Evolutionary conservation across 2,329 filamentous ascomycete genomes (phyloP).

Genomic region (Zasmidium cellare): DNA sequence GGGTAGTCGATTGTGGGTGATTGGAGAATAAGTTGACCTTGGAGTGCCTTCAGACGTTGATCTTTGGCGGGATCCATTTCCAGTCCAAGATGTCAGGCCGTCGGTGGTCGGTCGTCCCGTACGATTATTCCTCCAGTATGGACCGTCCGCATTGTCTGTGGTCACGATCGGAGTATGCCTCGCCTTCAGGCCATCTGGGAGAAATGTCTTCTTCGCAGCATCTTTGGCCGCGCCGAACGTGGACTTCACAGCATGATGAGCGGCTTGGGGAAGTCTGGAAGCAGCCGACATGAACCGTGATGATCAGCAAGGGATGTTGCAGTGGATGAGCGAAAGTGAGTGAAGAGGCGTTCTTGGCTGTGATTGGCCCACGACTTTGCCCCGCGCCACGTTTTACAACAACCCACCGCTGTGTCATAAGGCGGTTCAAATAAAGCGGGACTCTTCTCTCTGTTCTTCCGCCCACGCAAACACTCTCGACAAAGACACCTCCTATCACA

Average conservation of each 20-base stretch:
- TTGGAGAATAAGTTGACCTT: too few relatives aligned
- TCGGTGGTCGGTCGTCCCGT: too few relatives aligned
- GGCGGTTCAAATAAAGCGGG: neutral
- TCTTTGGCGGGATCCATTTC: too few relatives aligned
- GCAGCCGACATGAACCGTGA: constrained; percentile 5
- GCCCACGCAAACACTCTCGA: constrained; percentile 6
- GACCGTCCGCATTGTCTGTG: too few relatives aligned
- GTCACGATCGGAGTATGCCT: neutral
- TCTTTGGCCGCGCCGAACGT: neutral
- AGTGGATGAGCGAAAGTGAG: constrained; percentile 3
- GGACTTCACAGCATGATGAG: neutral
- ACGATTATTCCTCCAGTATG: too few relatives aligned
- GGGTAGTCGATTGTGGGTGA: too few relatives aligned
- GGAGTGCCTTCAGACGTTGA: too few relatives aligned
- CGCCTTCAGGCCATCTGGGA: neutral
- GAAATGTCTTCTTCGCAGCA: neutral
- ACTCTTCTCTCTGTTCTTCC: constrained; percentile 6
- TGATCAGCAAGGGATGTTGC: neutral
- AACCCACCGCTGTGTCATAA: neutral
- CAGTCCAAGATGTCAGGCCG: too few relatives aligned
- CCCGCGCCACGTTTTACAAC: neutral
- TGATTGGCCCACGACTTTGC: neutral
- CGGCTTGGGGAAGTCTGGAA: neutral
- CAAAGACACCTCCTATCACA: constrained; percentile 1
- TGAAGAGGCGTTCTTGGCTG: neutral